Evolutionary conservation across 2,329 filamentous ascomycete genomes (phyloP).

Genomic region (Peltaster fructicola): DNA sequence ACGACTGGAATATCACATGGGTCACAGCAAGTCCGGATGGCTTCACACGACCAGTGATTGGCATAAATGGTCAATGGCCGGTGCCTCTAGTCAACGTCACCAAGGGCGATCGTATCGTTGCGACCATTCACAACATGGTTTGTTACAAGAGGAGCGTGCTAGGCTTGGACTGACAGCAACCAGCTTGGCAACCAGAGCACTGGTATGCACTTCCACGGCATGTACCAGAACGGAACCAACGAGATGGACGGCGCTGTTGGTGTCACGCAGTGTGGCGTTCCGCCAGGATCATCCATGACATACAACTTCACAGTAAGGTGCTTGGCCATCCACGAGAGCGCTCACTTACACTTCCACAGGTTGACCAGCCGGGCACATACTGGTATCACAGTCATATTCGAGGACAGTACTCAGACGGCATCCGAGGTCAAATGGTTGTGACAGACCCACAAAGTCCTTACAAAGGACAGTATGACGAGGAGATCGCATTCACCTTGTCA

Average conservation of each 20-base stretch:
- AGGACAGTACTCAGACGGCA: conserved; percentile 49
- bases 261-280: conserved; percentile 49
- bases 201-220: conserved; percentile 58
- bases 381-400: conserved; percentile 54
- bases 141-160: too few relatives aligned
- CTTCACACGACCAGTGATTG: conserved; percentile 36
- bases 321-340: too few relatives aligned
- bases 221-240: conserved; percentile 60
- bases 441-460: conserved; percentile 36
- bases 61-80: conserved; percentile 59
- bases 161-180: too few relatives aligned
- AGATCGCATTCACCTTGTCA: conserved; percentile 48
- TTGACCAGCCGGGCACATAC: conserved; percentile 34
- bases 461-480: conserved; percentile 37
- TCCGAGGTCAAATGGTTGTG: conserved; percentile 50
- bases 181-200: conserved; percentile 43
- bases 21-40: conserved; percentile 38
- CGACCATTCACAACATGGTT: conserved; percentile 49
- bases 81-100: conserved; percentile 56
- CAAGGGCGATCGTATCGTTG: conserved; percentile 52
- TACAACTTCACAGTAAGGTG: conserved; percentile 44
- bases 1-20: conserved; percentile 38
- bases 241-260: conserved; percentile 56
- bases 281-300: conserved; percentile 42
- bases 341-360: too few relatives aligned